Conservation (phyloP, 768 basidiomycete species). For the Boletus rubescentipes region DNA sequence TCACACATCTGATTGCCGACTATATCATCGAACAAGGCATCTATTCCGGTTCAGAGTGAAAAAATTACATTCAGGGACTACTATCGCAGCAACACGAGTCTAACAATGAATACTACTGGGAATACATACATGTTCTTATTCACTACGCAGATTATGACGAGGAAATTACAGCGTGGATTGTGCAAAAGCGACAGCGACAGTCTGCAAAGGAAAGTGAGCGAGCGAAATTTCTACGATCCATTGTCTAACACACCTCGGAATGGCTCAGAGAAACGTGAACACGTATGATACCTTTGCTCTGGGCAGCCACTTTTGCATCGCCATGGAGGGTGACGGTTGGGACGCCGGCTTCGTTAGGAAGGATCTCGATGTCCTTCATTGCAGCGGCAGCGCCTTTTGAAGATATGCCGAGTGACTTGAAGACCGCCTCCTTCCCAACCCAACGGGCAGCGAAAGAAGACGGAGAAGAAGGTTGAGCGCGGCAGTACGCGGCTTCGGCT, state of each 20-base stretch:
- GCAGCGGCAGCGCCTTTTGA: slow-evolving; percentile 91
- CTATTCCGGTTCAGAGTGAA: slow-evolving; percentile 32
- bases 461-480: slow-evolving; percentile 75
- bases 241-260: slow-evolving; percentile 69
- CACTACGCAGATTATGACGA: background rate
- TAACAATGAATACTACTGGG: background rate
- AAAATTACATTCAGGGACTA: slow-evolving; percentile 17
- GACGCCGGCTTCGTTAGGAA: slow-evolving; percentile 74
- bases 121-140: slow-evolving; percentile 5
- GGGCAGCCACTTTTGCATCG: slow-evolving; percentile 74
- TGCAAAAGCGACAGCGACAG: slow-evolving; percentile 84
- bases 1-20: slow-evolving; percentile 44
- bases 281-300: slow-evolving; percentile 66
- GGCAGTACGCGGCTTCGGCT: slow-evolving; percentile 84
- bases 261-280: slow-evolving; percentile 88
- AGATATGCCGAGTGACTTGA: slow-evolving; percentile 90
- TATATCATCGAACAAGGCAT: slow-evolving; percentile 52
- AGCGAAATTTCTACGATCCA: background rate
- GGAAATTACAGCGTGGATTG: slow-evolving; percentile 50
- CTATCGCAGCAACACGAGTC: background rate
- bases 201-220: slow-evolving; percentile 42
- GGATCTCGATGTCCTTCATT: slow-evolving; percentile 98
- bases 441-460: slow-evolving; percentile 97
- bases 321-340: slow-evolving; percentile 78
- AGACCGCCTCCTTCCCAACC: slow-evolving; percentile 96